Conservation (phyloP, 805 yeast genomes). For the Metschnikowia cerradonensis region DNA sequence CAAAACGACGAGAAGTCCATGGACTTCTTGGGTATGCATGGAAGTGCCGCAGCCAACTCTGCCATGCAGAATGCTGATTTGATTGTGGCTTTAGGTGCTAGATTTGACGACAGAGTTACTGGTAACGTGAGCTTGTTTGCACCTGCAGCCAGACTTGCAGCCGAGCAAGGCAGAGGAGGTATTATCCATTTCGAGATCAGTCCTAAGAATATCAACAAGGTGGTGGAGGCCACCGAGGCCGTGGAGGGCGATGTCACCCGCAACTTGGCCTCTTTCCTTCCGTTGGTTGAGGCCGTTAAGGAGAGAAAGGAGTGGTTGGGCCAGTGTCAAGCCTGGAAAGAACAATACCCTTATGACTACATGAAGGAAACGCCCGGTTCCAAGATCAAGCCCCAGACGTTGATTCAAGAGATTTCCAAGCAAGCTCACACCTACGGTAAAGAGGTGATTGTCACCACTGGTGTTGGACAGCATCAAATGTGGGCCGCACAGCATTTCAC, state of each 20-base stretch:
- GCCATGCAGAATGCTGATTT: conserved; percentile 93
- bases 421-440: conserved; percentile 60
- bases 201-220: conserved; percentile 97
- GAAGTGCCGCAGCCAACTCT: conserved; percentile 88
- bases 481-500: conserved; percentile 99
- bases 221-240: conserved; percentile 93
- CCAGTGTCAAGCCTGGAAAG: conserved; percentile 76
- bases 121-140: conserved; percentile 83
- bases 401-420: conserved; percentile 70
- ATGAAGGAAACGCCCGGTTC: conserved; percentile 76
- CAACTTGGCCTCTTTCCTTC: conserved; percentile 70
- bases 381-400: conserved; percentile 87
- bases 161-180: conserved; percentile 86
- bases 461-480: conserved; percentile 99
- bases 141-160: conserved; percentile 89
- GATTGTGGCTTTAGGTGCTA: conserved; percentile 91
- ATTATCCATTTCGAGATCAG: conserved; percentile 93
- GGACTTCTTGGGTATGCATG: conserved; percentile 99
- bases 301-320: conserved; percentile 78
- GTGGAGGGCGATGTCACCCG: conserved; percentile 91
- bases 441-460: conserved; percentile 88
- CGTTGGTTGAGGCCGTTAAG: conserved; percentile 59
- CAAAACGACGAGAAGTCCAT: conserved; percentile 86
- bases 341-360: conserved; percentile 80
- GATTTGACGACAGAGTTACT: conserved; percentile 98